phyloP scores from a whole-genome alignment of 23 red algal species.

The Gracilaria gracilis region DNA sequence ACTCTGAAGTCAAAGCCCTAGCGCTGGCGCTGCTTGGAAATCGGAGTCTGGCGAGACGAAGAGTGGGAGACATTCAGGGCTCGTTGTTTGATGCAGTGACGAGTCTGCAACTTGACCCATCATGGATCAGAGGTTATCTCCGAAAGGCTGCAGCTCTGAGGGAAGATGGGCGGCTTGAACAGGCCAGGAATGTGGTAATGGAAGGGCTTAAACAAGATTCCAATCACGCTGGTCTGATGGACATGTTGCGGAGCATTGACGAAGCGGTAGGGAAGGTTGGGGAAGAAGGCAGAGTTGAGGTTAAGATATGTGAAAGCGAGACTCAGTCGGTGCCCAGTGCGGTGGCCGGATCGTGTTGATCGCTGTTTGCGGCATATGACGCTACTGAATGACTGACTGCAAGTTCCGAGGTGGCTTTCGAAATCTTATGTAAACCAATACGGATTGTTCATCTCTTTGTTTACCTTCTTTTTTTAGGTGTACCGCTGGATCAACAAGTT shows the following conservation, averaged over 20 bases:
- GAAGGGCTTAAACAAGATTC: constrained; percentile 56
- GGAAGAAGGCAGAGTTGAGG: neutral
- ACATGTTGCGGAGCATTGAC: constrained; percentile 60
- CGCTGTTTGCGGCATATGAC: neutral
- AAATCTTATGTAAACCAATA: neutral
- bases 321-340: neutral
- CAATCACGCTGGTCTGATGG: constrained; percentile 58
- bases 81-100: constrained; percentile 65
- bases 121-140: constrained; percentile 79
- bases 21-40: constrained; percentile 73
- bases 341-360: constrained; percentile 28
- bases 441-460: neutral
- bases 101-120: constrained; percentile 59
- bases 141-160: constrained; percentile 65
- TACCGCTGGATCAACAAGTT: too few species aligned
- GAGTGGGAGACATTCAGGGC: constrained; percentile 37
- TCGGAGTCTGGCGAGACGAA: constrained; percentile 57
- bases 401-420: neutral
- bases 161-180: constrained; percentile 44
- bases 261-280: neutral
- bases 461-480: neutral
- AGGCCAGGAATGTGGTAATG: constrained; percentile 38
- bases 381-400: neutral
- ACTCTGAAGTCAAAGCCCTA: constrained; percentile 44
- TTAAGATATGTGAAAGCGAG: neutral